Evolutionary conservation across 2,329 filamentous ascomycete genomes (phyloP), one percentile per base, ranked within the genome.

Genomic region (Corniculantispora saksenae): DNA sequence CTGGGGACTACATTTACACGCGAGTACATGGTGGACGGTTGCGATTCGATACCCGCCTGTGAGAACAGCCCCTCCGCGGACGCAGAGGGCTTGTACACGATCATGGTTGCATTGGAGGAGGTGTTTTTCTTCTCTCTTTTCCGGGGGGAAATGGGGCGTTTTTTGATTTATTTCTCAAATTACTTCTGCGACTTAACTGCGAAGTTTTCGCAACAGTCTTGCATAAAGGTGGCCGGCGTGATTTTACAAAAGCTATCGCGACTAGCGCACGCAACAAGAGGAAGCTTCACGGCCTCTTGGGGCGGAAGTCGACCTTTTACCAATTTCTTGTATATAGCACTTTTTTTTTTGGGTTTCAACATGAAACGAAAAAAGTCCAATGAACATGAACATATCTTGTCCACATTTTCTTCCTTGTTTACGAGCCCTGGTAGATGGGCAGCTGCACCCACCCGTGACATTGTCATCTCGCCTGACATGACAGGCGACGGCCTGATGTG

Each of bases 171-270:
- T 27, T 61, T 40, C 43, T 12, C 35, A 7, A 8, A 15, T 29
- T 47, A 25, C 38, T 45, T n/a, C n/a, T n/a, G n/a, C n/a, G n/a
- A n/a, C n/a, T n/a, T n/a, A n/a, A 15, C 23, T 47, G 59, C 35
- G 25, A 54, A 7, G 25, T 32, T 45, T 38, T 45, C 38, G 59
- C 59, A 25, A n/a, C 7, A 19, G 48, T 10, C n/a, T 50, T 50
- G 54, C 45, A 48, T 48, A 54, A 54, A 19, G 59, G 38, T 61
- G 15, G 59, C 38, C 25, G 59, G 48, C 59, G 23, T 47, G 50
- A 23, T 61, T 61, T 50, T 45, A 45, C 19, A 54, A 61, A 54
- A 54, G 59, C 59, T 54, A 61, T 54, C 59, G 32, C 3, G 43
- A 32, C 25, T n/a, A 19, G 57, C 45, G 21, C 43, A 35, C n/a